Evolutionary conservation across 2,329 filamentous ascomycete species (phyloP), one percentile per base, ranked within the genome.

Genomic region (Calonectria leucothoes): DNA sequence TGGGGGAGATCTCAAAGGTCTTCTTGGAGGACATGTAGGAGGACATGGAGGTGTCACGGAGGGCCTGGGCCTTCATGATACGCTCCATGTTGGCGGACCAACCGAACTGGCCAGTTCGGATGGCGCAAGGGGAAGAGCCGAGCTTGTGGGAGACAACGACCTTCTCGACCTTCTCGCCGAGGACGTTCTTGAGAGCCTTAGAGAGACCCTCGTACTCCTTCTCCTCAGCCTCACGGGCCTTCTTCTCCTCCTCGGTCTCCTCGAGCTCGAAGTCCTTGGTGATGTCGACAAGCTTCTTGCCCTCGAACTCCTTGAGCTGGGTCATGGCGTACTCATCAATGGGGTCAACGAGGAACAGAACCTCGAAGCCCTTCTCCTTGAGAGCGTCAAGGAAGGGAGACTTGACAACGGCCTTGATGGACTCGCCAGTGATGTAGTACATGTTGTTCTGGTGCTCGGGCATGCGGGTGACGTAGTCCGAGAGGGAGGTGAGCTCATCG

Each of bases 1-100:
- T 96, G 87, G 97, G 97, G n/a, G 97, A 98, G 88, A 99, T 98
- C 91, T 99, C 97, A 82, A 99, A 98, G 37, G 97, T 99, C 95
- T 99, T 99, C 96, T 99, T 99, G 86, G 96, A 98, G 80, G 95
- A 97, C 97, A 99, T 99, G 94, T 99, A 99, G 82, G 95, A 98
- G 89, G 92, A 95, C 97, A 99, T 99, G 83, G 96, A 98, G 81
- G 97, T 99, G 90, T 99, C 97, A 90, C 97, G 97, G 84, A 99
- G 96, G 84, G 97, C 97, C 91, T 99, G 97, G 33, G 97, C 97
- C 94, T 99, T 99, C 97, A 99, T 99, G 93, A 99, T 99, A 91
- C 97, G 97, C 93, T 99, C 97, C 97, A 99, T 99, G 93, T 99
- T 99, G 86, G 97, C 97, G 72, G 96, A 98, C 97, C 97, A 99